Base-by-base conservation (phyloP, 2,329 filamentous ascomycete species). In the Tympanopsis confertula region DNA sequence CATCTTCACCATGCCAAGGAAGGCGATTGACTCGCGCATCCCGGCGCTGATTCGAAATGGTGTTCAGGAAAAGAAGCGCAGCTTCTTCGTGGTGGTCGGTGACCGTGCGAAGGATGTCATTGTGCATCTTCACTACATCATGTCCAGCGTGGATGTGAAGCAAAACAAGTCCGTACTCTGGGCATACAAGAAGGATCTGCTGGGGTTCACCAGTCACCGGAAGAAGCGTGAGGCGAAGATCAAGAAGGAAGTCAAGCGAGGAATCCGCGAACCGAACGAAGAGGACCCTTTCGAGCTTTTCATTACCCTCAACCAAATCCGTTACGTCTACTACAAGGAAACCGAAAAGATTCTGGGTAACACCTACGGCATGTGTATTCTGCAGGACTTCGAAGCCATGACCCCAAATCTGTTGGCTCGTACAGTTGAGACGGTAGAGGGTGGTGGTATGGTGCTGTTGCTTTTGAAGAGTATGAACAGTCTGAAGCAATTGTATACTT, bases 251-350 rank as follows among this genome's bases (percentile, higher is more conserved):
- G 86, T 98, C 60, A 95, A 94, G 66, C 77, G 87, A 50, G 91
- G 91, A 33, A 86, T 88, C 47, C 78, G 93, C 53, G 91, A 98
- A 60, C 77, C 84, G 44, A 94, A 98, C 59, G 74, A 78, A 39
- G 86, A 94, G 56, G 91, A 98, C 56, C 84, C 91, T 0, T 98
- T 98, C 66, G 91, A 98, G 63, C 75, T 96, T 39, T 98, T 96
- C 63, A 82, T 96, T 50, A 91, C 87, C 41, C 78, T 94, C 40
- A 85, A 96, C 65, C 87, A 95, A 60, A 94, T 98, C 57, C 84
- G 91, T 59, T 98, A 98, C 73, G 86, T 91, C 41, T 98, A 94
- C 71, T 98, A 98, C 69, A 98, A 98, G 64, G 91, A 98, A 66
- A 96, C 91, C 19, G 91, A 98, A 53, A 96, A 95, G 69, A 95